Conservation (phyloP, 1,139 yeast species). For the Lodderomyces metapsilosis region DNA sequence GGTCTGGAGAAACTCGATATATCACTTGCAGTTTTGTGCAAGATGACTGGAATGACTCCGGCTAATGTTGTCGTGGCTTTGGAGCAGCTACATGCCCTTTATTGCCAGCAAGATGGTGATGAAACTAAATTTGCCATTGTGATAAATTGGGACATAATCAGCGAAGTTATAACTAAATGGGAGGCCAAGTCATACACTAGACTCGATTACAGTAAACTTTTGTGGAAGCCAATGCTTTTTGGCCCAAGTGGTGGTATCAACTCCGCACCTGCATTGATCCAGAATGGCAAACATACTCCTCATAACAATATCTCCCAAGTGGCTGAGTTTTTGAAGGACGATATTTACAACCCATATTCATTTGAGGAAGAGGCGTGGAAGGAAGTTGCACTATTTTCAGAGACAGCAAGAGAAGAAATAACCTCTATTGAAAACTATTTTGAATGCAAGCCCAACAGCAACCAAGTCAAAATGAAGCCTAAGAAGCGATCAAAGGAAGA, state of each 20-base stretch:
- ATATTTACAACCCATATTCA: conserved; percentile 57
- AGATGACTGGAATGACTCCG: conserved; percentile 78
- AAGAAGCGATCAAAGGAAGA: neutral
- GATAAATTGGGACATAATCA: conserved; percentile 48
- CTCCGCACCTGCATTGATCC: conserved; percentile 44
- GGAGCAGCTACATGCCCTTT: conserved; percentile 68
- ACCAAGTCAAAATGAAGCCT: neutral
- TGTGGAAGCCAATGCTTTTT: conserved; percentile 82
- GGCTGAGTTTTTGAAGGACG: conserved; percentile 60
- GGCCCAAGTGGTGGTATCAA: conserved; percentile 84
- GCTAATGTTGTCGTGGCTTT: conserved; percentile 87
- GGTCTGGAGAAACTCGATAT: conserved; percentile 19
- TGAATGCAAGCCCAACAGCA: neutral
- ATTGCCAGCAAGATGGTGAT: conserved; percentile 35
- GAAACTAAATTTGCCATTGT: conserved; percentile 52
- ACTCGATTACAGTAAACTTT: conserved; percentile 50
- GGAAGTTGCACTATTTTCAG: conserved; percentile 33
- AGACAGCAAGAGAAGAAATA: neutral
- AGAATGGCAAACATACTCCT: conserved; percentile 10
- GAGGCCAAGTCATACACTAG: conserved; percentile 51
- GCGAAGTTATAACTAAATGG: conserved; percentile 51
- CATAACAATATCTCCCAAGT: conserved; percentile 54
- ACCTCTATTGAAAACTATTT: conserved; percentile 6
- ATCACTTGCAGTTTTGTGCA: conserved; percentile 61
- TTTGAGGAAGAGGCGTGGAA: conserved; percentile 52